Percentiles rank a stretch among this genome's conserved stretches.
These are phyloP conservation scores for Exophiala phaeomuriformis DNA, from an alignment of 2,329 filamentous ascomycete genomes.

Conservation along the genomic window DNA sequence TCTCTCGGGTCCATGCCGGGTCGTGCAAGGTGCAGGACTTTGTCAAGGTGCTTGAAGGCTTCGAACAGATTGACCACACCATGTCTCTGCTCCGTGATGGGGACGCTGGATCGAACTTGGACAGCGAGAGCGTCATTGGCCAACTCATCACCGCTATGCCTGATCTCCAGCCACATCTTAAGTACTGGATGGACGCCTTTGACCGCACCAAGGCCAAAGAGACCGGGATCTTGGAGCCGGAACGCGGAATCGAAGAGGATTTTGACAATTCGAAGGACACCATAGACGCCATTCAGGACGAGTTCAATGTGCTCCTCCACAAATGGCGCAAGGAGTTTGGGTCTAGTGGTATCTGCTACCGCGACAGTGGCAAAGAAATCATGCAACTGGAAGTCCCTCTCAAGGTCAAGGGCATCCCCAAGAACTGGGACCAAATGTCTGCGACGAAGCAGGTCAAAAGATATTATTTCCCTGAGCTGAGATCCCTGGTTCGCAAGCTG, in stretches of 20 bases:
- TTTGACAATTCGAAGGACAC: slow-evolving; percentile 76
- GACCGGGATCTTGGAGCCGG: slow-evolving; percentile 74
- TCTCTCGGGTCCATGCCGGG: slow-evolving; percentile 88
- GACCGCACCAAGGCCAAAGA: slow-evolving; percentile 72
- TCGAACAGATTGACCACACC: slow-evolving; percentile 95
- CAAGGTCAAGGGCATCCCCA: slow-evolving; percentile 72
- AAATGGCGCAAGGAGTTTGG: slow-evolving; percentile 66
- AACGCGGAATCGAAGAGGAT: slow-evolving; percentile 79
- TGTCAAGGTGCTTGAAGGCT: slow-evolving; percentile 85
- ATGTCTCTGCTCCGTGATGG: slow-evolving; percentile 70
- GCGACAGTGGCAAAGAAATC: slow-evolving; percentile 90
- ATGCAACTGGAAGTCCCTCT: slow-evolving; percentile 87
- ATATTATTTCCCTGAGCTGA: slow-evolving; percentile 84
- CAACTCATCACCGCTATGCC: slow-evolving; percentile 81
- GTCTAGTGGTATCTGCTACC: slow-evolving; percentile 64
- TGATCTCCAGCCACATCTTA: slow-evolving; percentile 63
- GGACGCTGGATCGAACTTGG: slow-evolving; percentile 41
- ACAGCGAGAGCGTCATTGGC: slow-evolving; percentile 71
- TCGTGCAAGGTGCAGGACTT: slow-evolving; percentile 90
- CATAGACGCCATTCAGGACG: slow-evolving; percentile 66
- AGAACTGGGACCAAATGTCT: slow-evolving; percentile 92
- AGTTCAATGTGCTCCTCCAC: slow-evolving; percentile 64
- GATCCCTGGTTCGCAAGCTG: slow-evolving; percentile 71
- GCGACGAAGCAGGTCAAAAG: slow-evolving; percentile 83
- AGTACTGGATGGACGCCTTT: slow-evolving; percentile 87